Base-by-base conservation (phyloP, 2,329 filamentous ascomycete species). In the Cadophora sp. region DNA sequence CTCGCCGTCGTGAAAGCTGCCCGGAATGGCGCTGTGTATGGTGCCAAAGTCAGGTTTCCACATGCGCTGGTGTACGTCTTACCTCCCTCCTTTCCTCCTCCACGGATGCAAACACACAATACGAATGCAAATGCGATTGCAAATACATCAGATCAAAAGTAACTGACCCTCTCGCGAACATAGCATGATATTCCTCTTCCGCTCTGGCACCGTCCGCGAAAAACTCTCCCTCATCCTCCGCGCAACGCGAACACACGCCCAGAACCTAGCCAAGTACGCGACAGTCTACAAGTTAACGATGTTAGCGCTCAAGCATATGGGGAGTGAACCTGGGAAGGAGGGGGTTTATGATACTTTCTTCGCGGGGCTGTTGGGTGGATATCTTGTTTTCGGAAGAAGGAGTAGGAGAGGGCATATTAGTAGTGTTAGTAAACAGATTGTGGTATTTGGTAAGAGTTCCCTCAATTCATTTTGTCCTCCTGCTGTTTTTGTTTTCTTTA, bases 11-110 rank as follows among this genome's bases (percentile, higher is more conserved):
- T 97, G 79, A 99, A 99, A 86, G 93, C 89, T 75, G 91, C 96
- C 73, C 93, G 96, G 81, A 99, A 98, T 88, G 96, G 96, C 79
- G 90, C 94, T 72, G 93, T 99, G 70, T 99, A 99, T 81, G 96
- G 96, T 68, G 89, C 92, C 75, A 98, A 98, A 87, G 93, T 99
- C 80, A 94, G 96, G 71, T 98, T 99, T 82, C 96, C 96, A 71
- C 96, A 99, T 82, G 96, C 96, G 68, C 86, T 99, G 73, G 96
- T 99, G 86, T 89, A 83, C 70, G 82, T 73, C 45, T 33, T 45
- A 43, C 41, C 24, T 59, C 61, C 27, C 45, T n/a, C 11, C 16
- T 6, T 13, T 39, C 20, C 36, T 18, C 22, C 56, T 53, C 60
- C 24, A 18, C 16, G 20, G 27, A 30, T 30, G 27, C 27, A 6